Conservation (phyloP, 108 stramenopile genomes). For the Fistulifera solaris region DNA sequence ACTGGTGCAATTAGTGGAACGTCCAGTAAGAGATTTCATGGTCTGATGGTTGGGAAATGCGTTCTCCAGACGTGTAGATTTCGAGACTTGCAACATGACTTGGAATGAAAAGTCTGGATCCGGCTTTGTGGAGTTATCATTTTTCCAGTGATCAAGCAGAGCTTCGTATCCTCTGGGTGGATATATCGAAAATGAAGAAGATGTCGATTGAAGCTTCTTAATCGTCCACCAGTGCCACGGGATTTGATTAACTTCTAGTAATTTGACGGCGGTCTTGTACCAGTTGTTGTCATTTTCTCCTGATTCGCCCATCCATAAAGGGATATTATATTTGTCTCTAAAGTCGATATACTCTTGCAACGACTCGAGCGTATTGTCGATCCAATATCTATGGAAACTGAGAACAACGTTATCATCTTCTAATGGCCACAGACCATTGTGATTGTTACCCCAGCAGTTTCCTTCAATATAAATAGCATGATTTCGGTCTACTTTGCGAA, state of each 20-base stretch:
- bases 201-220: neutral
- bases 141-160: neutral
- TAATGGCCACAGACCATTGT: conserved; percentile 2
- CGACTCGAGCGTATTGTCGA: conserved; percentile 2
- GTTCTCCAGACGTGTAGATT: neutral
- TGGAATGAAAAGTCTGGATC: neutral
- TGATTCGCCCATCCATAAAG: conserved; percentile 2
- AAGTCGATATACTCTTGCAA: neutral
- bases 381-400: conserved; percentile 1
- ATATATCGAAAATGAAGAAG: neutral
- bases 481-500: neutral
- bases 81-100: neutral
- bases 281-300: conserved; percentile 1
- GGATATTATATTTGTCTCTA: neutral
- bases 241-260: neutral
- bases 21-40: neutral
- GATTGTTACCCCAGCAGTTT: conserved; percentile 1
- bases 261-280: neutral
- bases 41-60: neutral
- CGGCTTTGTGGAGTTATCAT: neutral
- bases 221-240: neutral
- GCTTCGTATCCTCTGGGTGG: neutral
- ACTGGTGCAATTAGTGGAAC: no score
- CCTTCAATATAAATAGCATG: neutral
- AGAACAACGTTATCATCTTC: neutral